These are phyloP conservation scores for Fusarium zealandicum DNA, from an alignment of 2,329 filamentous ascomycete genomes.

Conservation along the genomic window DNA sequence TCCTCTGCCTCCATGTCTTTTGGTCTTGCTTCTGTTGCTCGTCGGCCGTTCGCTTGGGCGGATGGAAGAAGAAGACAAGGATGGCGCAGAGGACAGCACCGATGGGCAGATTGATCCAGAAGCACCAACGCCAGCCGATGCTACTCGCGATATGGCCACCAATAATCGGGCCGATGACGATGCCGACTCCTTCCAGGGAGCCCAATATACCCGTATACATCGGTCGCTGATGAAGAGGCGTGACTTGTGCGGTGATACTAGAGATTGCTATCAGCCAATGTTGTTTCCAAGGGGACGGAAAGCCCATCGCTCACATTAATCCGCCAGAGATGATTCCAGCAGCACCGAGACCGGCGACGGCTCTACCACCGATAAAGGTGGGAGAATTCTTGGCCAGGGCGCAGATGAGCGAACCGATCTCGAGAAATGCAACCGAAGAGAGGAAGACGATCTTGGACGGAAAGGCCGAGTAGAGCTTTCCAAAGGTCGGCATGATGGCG, in stretches of 20 bases:
- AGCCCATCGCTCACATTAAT: constrained; percentile 14
- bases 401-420: constrained; percentile 45
- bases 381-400: constrained; percentile 48
- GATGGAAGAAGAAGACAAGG: constrained; percentile 53
- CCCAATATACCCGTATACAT: constrained; percentile 43
- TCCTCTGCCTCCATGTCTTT: constrained; percentile 34
- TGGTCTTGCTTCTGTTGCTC: constrained; percentile 37
- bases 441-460: constrained; percentile 41
- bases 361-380: constrained; percentile 59
- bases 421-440: constrained; percentile 37
- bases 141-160: constrained; percentile 41
- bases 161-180: constrained; percentile 38
- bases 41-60: constrained; percentile 42
- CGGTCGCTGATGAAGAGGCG: constrained; percentile 50
- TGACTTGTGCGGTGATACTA: constrained; percentile 38
- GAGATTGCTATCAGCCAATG: no score
- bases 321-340: constrained; percentile 61
- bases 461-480: constrained; percentile 54
- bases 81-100: constrained; percentile 53
- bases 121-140: constrained; percentile 48
- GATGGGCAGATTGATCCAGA: constrained; percentile 50
- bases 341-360: constrained; percentile 58
- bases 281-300: no score
- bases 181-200: constrained; percentile 52
- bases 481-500: constrained; percentile 48